Evolutionary conservation across 2,329 filamentous ascomycete genomes (phyloP).

Genomic region (Verruconis gallopava): DNA sequence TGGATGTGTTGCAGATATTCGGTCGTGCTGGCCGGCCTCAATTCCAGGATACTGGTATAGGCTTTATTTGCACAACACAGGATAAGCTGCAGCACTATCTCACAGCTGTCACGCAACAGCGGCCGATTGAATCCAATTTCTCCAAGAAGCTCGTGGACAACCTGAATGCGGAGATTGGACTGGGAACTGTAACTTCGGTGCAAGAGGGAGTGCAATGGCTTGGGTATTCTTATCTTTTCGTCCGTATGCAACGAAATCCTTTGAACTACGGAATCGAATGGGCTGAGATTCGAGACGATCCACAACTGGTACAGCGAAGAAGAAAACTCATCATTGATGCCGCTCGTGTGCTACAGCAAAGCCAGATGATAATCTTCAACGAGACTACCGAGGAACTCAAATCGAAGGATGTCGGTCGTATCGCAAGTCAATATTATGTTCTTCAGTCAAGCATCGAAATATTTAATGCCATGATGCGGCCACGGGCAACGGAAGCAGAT

Average conservation of each 20-base stretch:
- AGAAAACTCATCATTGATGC: slow-evolving; percentile 80
- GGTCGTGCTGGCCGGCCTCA: slow-evolving; percentile 95
- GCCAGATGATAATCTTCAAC: slow-evolving; percentile 99
- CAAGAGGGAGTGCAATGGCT: slow-evolving; percentile 93
- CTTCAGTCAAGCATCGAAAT: slow-evolving; percentile 86
- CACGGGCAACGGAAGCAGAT: slow-evolving; percentile 76
- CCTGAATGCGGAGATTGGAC: slow-evolving; percentile 82
- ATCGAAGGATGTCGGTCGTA: slow-evolving; percentile 88
- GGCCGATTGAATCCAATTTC: slow-evolving; percentile 95
- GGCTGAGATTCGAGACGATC: slow-evolving; percentile 80
- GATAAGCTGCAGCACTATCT: slow-evolving; percentile 88
- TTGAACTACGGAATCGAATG: slow-evolving; percentile 91
- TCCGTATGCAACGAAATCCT: slow-evolving; percentile 88
- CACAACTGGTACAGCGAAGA: slow-evolving; percentile 71
- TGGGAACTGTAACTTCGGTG: slow-evolving; percentile 92
- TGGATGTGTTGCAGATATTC: slow-evolving; percentile 96
- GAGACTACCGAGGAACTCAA: slow-evolving; percentile 85
- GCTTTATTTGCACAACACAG: slow-evolving; percentile 95
- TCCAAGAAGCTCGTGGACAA: slow-evolving; percentile 92
- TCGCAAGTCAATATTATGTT: slow-evolving; percentile 95
- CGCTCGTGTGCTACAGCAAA: slow-evolving; percentile 73
- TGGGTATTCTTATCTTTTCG: slow-evolving; percentile 93
- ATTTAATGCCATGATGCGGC: slow-evolving; percentile 90
- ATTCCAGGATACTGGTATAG: slow-evolving; percentile 94
- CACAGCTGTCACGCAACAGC: slow-evolving; percentile 83